Conservation (phyloP, 257 asterid species). For the Solanum infundibuliforme region DNA sequence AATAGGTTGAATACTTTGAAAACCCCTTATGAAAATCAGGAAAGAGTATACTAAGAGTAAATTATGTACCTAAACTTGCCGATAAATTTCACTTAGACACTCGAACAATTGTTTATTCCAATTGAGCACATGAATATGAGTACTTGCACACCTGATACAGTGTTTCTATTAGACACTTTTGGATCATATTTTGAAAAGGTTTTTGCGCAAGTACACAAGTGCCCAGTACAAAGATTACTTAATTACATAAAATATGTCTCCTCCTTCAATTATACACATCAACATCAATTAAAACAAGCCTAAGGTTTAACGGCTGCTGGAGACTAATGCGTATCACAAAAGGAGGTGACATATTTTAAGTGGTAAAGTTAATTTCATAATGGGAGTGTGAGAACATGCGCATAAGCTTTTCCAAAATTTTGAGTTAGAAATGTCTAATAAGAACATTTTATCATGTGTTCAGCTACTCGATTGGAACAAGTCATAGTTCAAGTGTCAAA, state of each 20-base stretch:
- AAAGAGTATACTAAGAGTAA: not conserved
- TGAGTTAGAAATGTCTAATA: not conserved
- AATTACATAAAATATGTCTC: not conserved
- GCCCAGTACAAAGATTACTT: not conserved
- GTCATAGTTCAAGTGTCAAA: not conserved
- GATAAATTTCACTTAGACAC: not conserved
- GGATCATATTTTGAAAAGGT: not conserved
- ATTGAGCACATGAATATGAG: not conserved
- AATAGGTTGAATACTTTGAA: not conserved
- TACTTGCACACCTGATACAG: not conserved
- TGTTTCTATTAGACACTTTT: not conserved
- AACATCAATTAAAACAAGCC: not conserved
- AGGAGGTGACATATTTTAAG: not conserved
- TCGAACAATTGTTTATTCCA: not conserved
- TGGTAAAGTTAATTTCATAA: not conserved
- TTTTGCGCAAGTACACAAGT: not conserved
- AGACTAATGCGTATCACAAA: not conserved
- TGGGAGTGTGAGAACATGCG: not conserved
- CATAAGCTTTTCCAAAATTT: not conserved
- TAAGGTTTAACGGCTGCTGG: not conserved
- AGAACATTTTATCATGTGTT: not conserved
- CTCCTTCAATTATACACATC: not conserved
- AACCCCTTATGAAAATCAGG: not conserved
- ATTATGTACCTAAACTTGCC: not conserved
- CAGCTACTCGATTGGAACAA: not conserved